Base-by-base conservation (phyloP, 208 protist species). In the Leishmania tarentolae region DNA sequence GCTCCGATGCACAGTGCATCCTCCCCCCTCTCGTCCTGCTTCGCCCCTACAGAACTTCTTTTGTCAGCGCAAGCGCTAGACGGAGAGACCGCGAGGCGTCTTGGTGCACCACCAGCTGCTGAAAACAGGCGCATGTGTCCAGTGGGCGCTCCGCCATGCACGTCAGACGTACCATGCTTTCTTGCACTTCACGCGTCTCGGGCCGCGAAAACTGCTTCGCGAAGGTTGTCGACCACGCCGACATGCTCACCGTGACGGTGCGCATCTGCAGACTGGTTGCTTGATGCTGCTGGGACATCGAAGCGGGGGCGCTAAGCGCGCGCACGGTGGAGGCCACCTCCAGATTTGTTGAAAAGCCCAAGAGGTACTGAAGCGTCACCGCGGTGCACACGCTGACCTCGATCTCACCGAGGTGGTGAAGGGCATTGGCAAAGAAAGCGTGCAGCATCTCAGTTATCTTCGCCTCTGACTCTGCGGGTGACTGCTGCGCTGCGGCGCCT, bases 61-160 rank as follows among this genome's bases (percentile, higher is more conserved):
- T 80, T 6, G 87, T 86, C 13, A 97, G 78, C 5, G 89, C 83
- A 52, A 97, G 66, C 5, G 91, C 89, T 19, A 95, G 69, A 5
- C 86, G 89, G n/a, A 95, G 83, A 3, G 81, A 85, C 56, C 82
- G 87, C 13, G 79, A 50, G 37, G 85, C 63, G 35, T 92, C 85
- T 24, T 88, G 85, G 50, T 94, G 84, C 3, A 90, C 88, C 52
- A 93, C 79, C 56, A 97, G 88, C 77, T 97, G 91, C 86, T 97
- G 93, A 72, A 93, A 94, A 73, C 93, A 95, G 19, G 82, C 72
- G 7, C 85, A 81, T 6, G 93, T 97, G 75, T 92, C 87, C 37
- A 94, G 59, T 4, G 93, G 93, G 8, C 91, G 85, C 77, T 97
- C 91, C 17, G 93, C 93, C 83, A 95, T 87, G 76, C 93, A 97